A percentile compares a stretch with the other conserved stretches of the same genome.
Evolutionary conservation across 2,329 filamentous ascomycete species (phyloP).

Genomic region (Trichoderma atroviride): DNA sequence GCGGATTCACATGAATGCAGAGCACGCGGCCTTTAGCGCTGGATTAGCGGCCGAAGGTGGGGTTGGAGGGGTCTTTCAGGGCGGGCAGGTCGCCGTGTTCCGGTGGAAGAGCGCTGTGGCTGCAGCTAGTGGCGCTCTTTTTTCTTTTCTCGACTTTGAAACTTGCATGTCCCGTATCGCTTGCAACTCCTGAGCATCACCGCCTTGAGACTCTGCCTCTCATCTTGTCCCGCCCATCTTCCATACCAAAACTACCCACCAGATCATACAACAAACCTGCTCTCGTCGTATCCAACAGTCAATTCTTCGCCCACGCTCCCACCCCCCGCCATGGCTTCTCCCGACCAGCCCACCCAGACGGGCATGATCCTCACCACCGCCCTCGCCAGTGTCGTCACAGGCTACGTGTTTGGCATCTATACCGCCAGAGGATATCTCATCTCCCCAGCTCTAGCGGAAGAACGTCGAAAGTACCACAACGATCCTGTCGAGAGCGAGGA

Average conservation of each 20-base stretch:
- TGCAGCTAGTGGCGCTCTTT: not conserved
- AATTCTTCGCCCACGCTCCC: not conserved
- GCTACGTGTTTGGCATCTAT: constrained; percentile 82
- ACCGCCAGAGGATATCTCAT: constrained; percentile 63
- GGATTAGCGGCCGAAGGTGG: constrained; percentile 2
- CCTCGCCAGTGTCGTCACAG: constrained; percentile 71
- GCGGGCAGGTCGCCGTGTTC: constrained; percentile 4
- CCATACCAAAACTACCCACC: not conserved
- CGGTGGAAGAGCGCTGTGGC: not conserved
- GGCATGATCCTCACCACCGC: constrained; percentile 72
- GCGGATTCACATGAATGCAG: not conserved
- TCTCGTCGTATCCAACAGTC: not conserved
- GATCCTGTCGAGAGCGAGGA: constrained; percentile 71
- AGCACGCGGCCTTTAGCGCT: constrained; percentile 17
- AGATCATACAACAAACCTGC: not conserved
- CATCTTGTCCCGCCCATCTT: not conserved
- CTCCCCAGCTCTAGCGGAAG: constrained; percentile 56
- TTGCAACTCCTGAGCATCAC: not conserved
- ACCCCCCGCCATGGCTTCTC: constrained; percentile 32
- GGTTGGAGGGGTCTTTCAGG: not conserved
- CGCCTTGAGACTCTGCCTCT: not conserved
- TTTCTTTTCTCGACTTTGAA: not conserved
- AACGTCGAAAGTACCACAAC: constrained; percentile 57
- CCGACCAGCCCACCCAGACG: constrained; percentile 48
- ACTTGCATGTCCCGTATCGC: not conserved